Base-by-base conservation (phyloP, 1,284 basidiomycete species). In the Xerocomus amazonicus region DNA sequence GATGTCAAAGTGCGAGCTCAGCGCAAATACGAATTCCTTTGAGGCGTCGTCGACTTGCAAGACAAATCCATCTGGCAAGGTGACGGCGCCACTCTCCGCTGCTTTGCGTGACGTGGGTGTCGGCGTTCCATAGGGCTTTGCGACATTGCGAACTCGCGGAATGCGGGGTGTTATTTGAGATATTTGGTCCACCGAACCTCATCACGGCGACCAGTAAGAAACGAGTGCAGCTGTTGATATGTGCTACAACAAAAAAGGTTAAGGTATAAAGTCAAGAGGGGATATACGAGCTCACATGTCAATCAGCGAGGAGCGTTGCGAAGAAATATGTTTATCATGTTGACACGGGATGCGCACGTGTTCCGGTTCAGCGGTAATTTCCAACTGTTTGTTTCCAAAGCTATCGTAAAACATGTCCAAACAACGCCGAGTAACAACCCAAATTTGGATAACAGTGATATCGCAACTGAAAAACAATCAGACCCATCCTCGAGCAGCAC, bases 1-100 rank as follows among this genome's bases (percentile, higher is more conserved):
- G 35, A 93, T 83, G 46, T 81, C 71, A 66, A 90, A 85, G 54
- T 75, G 77, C 38, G 74, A 64, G 70, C 86, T 90, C 59, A 93
- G 80, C 40, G 81, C 81, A 57, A 80, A 74, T 48, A 83, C 72
- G 58, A 81, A 81, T 51, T 84, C 79, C 64, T 85, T 87, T 70
- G 86, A 80, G 36, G 77, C 75, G 13, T 81, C 77, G 52, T 86
- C 84, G 37, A 90, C 76, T 52, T 72, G 74, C 28, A 88, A 56
- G 29, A 72, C 70, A 16, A 91, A 70, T 43, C 80, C 84, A 63
- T 91, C 87, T 16, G 74, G 60, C 17, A 91, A 72, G 5, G 76
- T 79, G 51, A 90, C 77, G 0, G 77, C 76, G 42, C 84, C 86
- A 48, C 76, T 78, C 52, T 86, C 78, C 2, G 90, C 70, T 43